Conservation (phyloP, 495 filamentous ascomycete genomes). For the Aspergillus heteromorphus region DNA sequence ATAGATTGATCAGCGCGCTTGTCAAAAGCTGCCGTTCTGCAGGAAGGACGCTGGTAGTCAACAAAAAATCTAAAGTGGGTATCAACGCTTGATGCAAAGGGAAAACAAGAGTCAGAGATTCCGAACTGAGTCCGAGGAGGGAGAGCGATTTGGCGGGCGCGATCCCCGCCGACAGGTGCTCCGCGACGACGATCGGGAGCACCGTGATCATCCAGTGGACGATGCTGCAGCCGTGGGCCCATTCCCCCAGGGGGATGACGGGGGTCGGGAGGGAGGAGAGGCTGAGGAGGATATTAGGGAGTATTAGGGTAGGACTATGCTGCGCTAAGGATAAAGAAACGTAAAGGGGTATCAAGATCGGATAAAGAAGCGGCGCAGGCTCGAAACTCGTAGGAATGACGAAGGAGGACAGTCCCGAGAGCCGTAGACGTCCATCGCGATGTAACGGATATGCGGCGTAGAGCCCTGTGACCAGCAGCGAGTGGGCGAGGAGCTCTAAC, state of each 20-base stretch:
- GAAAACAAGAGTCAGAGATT: constrained; percentile 66
- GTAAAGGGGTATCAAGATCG: constrained; percentile 66
- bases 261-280: constrained; percentile 70
- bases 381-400: constrained; percentile 73
- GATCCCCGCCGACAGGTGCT: constrained; percentile 33
- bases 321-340: constrained; percentile 72
- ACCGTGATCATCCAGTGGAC: constrained; percentile 71
- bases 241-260: constrained; percentile 58
- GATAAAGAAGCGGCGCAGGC: constrained; percentile 87
- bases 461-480: constrained; percentile 34
- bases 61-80: constrained; percentile 66
- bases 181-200: constrained; percentile 51
- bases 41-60: constrained; percentile 77
- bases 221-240: constrained; percentile 50
- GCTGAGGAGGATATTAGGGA: constrained; percentile 76
- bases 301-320: constrained; percentile 48
- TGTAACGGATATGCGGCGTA: constrained; percentile 45
- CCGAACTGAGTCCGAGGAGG: constrained; percentile 45
- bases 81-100: constrained; percentile 83
- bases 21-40: constrained; percentile 87
- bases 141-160: constrained; percentile 28
- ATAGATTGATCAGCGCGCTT: constrained; percentile 72
- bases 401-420: constrained; percentile 30
- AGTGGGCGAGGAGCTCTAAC: constrained; percentile 46
- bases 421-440: constrained; percentile 22